Evolutionary conservation across 176 grass and related monocot genomes (phyloP).

Genomic region (Urochloa ruziziensis): DNA sequence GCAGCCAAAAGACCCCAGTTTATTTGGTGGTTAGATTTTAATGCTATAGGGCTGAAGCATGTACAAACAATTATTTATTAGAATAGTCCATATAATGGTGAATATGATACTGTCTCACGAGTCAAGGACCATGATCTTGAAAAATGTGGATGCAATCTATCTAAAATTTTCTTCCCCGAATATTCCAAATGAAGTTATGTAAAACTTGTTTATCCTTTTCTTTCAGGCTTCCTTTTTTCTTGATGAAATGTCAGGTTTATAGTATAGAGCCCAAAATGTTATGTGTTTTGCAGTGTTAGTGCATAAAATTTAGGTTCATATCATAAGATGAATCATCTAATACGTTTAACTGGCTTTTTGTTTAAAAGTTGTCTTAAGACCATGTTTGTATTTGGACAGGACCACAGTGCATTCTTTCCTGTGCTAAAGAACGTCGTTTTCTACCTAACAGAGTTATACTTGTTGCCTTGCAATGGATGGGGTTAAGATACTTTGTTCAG

Average conservation of each 20-base stretch:
- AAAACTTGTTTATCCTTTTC: background rate
- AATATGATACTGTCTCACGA: background rate
- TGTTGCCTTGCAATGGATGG: constrained; percentile 98
- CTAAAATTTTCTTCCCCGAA: constrained; percentile 1
- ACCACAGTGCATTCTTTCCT: constrained; percentile 84
- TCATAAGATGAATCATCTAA: background rate
- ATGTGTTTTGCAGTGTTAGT: background rate
- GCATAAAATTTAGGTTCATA: background rate
- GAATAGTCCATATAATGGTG: background rate
- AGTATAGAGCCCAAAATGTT: constrained; percentile 9
- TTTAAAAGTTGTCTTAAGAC: constrained; percentile 16
- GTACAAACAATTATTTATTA: background rate
- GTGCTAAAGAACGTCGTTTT: constrained; percentile 77
- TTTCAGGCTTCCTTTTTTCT: background rate
- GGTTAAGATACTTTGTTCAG: constrained; percentile 78
- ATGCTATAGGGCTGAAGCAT: background rate
- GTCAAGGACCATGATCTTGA: background rate
- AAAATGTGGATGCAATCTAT: constrained; percentile 2
- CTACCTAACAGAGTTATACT: constrained; percentile 94
- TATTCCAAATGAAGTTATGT: background rate
- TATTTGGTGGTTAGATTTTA: background rate
- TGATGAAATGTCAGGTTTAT: background rate
- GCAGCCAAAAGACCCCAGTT: background rate
- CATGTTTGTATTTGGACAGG: constrained; percentile 48
- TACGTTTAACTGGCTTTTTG: constrained; percentile 15